These are phyloP conservation scores for Colletotrichum tanaceti DNA, from an alignment of 2,329 filamentous ascomycete species.

Conservation along the genomic window DNA sequence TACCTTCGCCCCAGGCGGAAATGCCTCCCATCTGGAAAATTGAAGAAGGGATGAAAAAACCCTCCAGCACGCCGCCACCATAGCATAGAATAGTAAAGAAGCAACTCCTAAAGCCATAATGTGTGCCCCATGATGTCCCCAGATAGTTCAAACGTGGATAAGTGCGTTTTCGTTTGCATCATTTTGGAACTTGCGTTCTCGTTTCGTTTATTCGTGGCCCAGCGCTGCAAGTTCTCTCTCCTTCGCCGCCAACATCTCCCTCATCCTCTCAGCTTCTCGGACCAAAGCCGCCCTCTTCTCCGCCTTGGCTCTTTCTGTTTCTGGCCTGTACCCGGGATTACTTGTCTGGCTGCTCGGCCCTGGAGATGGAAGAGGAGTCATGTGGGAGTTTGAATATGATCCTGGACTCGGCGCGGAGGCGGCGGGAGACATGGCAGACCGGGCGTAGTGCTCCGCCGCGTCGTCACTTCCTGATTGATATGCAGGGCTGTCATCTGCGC, in stretches of 20 bases:
- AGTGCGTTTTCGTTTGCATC: conserved; percentile 33
- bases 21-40: neutral
- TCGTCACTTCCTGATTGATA: conserved; percentile 49
- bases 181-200: conserved; percentile 23
- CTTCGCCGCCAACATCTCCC: conserved; percentile 77
- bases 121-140: conserved; percentile 11
- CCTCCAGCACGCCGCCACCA: conserved; percentile 5
- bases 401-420: conserved; percentile 57
- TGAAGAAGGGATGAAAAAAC: conserved; percentile 1
- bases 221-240: conserved; percentile 75
- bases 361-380: conserved; percentile 45
- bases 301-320: conserved; percentile 65
- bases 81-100: conserved; percentile 7
- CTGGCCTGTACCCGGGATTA: conserved; percentile 51
- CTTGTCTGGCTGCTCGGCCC: conserved; percentile 43
- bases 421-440: conserved; percentile 57
- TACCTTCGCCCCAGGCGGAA: conserved; percentile 5
- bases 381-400: conserved; percentile 49
- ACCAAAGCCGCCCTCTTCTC: conserved; percentile 75
- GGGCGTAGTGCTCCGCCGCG: conserved; percentile 53
- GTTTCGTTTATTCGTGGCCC: conserved; percentile 24
- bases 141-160: conserved; percentile 6
- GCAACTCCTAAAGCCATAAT: conserved; percentile 27
- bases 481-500: conserved; percentile 44
- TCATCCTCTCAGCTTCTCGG: conserved; percentile 81